phyloP scores from a whole-genome alignment of 257 asterid genomes.

The Solanum tarijense region DNA sequence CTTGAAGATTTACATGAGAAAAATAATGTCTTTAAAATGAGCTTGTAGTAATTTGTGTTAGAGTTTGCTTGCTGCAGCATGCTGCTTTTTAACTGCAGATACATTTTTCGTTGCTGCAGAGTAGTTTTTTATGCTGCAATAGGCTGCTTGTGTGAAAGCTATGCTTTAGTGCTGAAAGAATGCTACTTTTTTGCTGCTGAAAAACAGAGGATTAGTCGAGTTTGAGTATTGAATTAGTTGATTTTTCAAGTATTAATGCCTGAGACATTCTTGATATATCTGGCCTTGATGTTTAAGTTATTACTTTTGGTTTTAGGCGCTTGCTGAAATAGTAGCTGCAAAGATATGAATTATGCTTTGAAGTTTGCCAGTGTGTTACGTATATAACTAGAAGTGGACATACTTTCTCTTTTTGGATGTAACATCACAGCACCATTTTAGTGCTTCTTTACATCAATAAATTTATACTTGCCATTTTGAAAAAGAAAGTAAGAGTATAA shows the following conservation, averaged over 20 bases:
- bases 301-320: background rate
- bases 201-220: background rate
- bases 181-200: background rate
- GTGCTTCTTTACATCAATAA: background rate
- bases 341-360: background rate
- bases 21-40: background rate
- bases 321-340: background rate
- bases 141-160: background rate
- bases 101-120: background rate
- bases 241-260: background rate
- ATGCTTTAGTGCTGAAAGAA: background rate
- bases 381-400: background rate
- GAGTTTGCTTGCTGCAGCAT: background rate
- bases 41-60: background rate
- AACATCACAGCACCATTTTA: background rate
- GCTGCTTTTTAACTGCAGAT: background rate
- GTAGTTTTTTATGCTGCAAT: background rate
- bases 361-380: background rate
- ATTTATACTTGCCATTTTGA: background rate
- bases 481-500: background rate
- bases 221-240: background rate
- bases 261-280: background rate
- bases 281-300: background rate
- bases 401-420: background rate
- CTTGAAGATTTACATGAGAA: background rate